These are phyloP conservation scores for Plantago elongata DNA, from an alignment of 257 asterid genomes.

Conservation along the genomic window DNA sequence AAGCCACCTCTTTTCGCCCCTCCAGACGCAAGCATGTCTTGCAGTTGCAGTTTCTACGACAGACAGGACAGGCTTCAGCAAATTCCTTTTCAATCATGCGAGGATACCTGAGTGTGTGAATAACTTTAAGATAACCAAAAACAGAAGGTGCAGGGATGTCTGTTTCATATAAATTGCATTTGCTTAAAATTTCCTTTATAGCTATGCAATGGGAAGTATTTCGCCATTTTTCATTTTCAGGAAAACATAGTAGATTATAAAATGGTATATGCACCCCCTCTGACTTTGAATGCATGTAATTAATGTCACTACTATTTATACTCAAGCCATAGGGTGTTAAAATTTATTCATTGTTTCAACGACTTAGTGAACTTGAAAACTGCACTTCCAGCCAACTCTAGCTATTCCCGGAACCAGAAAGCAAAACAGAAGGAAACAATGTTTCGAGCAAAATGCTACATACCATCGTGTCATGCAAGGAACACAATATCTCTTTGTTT, in stretches of 20 bases:
- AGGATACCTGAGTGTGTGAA: constrained; percentile 60
- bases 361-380: background rate
- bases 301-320: background rate
- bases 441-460: constrained; percentile 2
- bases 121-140: background rate
- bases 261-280: constrained; percentile 5
- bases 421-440: constrained; percentile 11
- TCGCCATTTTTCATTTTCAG: no score
- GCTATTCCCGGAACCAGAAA: constrained; percentile 9
- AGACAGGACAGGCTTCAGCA: constrained; percentile 76
- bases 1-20: constrained; percentile 46
- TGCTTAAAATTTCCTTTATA: no score
- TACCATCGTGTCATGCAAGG: constrained; percentile 79
- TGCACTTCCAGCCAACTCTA: constrained; percentile 6
- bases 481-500: constrained; percentile 55
- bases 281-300: background rate
- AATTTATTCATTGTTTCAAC: constrained; percentile 7
- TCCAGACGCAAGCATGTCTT: constrained; percentile 77
- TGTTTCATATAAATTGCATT: no score
- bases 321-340: constrained; percentile 3
- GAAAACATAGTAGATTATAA: constrained; percentile 2
- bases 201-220: no score
- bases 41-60: constrained; percentile 81
- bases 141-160: background rate
- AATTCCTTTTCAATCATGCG: constrained; percentile 59